Evolutionary conservation across 345 rosid genomes (phyloP).

Genomic region (Sisymbrium irio): DNA sequence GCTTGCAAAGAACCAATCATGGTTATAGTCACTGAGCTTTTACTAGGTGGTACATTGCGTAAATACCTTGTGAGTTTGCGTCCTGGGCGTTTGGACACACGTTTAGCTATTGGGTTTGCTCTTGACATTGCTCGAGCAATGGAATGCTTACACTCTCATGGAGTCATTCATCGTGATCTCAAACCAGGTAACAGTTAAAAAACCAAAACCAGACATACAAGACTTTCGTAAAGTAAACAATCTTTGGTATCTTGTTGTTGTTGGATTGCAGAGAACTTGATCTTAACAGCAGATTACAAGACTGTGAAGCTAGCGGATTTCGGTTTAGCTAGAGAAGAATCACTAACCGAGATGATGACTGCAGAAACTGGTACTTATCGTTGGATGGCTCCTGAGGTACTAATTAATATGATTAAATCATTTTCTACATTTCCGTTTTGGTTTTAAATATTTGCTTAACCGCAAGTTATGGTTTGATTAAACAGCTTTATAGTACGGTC

Average conservation of each 20-base stretch:
- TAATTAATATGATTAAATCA: background rate
- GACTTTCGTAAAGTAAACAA: background rate
- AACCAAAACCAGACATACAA: background rate
- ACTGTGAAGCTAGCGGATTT: slow-evolving; percentile 92
- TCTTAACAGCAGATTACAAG: slow-evolving; percentile 76
- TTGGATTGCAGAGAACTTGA: slow-evolving; percentile 64
- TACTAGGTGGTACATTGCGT: slow-evolving; percentile 83
- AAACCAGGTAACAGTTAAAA: slow-evolving; percentile 67
- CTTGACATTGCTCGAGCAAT: slow-evolving; percentile 98
- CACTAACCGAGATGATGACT: slow-evolving; percentile 98
- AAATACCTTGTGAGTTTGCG: slow-evolving; percentile 69
- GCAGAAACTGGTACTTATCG: slow-evolving; percentile 99
- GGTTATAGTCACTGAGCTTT: slow-evolving; percentile 96
- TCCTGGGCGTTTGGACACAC: slow-evolving; percentile 66
- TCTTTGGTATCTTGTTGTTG: background rate
- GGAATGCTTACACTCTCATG: slow-evolving; percentile 95
- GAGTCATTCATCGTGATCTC: slow-evolving; percentile 93
- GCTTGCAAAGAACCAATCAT: slow-evolving; percentile 93
- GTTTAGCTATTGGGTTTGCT: slow-evolving; percentile 71
- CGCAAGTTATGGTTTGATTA: background rate
- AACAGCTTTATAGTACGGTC: slow-evolving; percentile 94
- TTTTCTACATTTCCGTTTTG: background rate
- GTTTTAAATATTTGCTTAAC: background rate
- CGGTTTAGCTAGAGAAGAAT: slow-evolving; percentile 98
- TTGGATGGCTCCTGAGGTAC: slow-evolving; percentile 99